Evolutionary conservation across 2,329 filamentous ascomycete species (phyloP).

Genomic region (Pestalotiopsis fici): DNA sequence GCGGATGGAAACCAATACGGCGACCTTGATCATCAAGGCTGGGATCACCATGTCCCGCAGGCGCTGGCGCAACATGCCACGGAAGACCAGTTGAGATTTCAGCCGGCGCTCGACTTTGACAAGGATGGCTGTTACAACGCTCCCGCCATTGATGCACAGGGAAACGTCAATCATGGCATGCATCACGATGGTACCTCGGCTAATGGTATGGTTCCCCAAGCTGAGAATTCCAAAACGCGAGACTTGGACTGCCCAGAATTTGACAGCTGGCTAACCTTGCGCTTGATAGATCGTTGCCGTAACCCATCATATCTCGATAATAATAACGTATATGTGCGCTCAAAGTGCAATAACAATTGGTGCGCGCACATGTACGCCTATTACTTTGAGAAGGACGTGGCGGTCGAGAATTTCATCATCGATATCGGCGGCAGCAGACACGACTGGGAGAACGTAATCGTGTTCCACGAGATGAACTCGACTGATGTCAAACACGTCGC

Average conservation of each 20-base stretch:
- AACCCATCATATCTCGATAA: conserved; percentile 29
- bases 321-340: conserved; percentile 31
- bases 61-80: neutral
- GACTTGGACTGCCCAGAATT: neutral
- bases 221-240: neutral
- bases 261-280: neutral
- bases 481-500: neutral
- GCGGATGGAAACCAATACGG: too few species aligned
- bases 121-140: conserved; percentile 45
- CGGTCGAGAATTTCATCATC: neutral
- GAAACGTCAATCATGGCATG: conserved; percentile 31
- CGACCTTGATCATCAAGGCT: too few species aligned
- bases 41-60: neutral
- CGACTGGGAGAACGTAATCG: conserved; percentile 25
- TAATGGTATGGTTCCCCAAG: neutral
- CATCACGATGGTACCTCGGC: neutral
- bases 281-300: conserved; percentile 24
- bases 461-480: conserved; percentile 10
- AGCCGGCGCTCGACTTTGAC: conserved; percentile 40
- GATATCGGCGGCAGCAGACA: conserved; percentile 19
- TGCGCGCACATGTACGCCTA: conserved; percentile 32
- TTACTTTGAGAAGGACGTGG: conserved; percentile 24
- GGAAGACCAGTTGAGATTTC: conserved; percentile 24
- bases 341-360: conserved; percentile 33
- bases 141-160: conserved; percentile 41